Conservation (phyloP, 306 rosid genomes). For the Acacia melanoxylon region DNA sequence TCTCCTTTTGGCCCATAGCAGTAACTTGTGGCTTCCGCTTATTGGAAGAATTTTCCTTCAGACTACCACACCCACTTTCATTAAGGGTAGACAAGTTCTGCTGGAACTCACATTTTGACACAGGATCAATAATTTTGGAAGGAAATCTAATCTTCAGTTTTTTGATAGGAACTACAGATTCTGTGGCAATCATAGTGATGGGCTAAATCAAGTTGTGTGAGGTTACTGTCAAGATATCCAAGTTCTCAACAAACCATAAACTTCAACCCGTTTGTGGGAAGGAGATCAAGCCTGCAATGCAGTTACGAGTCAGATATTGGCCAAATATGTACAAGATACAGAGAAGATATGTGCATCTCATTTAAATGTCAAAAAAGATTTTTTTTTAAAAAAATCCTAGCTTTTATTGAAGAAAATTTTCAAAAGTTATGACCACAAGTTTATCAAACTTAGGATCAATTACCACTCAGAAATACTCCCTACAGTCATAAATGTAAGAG, state of each 20-base stretch:
- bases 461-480: neutral
- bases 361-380: neutral
- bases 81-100: slow-evolving; percentile 21
- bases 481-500: too few species aligned
- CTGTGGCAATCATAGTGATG: slow-evolving; percentile 49
- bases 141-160: slow-evolving; percentile 54
- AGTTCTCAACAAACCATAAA: neutral
- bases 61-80: slow-evolving; percentile 7
- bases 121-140: slow-evolving; percentile 38
- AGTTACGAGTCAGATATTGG: neutral
- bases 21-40: slow-evolving; percentile 41
- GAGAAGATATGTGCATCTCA: neutral
- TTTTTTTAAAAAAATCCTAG: neutral
- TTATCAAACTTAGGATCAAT: neutral
- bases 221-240: neutral
- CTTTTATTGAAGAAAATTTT: neutral
- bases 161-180: slow-evolving; percentile 41
- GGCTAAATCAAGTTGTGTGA: neutral
- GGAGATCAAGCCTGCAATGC: neutral
- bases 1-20: slow-evolving; percentile 43
- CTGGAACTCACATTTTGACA: slow-evolving; percentile 28
- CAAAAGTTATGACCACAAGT: neutral
- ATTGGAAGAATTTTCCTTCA: slow-evolving; percentile 30
- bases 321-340: neutral
- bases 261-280: neutral